Evolutionary conservation across 148 eudicot species (phyloP), one percentile per base, ranked within the genome.

Genomic region (Cornus suecica): DNA sequence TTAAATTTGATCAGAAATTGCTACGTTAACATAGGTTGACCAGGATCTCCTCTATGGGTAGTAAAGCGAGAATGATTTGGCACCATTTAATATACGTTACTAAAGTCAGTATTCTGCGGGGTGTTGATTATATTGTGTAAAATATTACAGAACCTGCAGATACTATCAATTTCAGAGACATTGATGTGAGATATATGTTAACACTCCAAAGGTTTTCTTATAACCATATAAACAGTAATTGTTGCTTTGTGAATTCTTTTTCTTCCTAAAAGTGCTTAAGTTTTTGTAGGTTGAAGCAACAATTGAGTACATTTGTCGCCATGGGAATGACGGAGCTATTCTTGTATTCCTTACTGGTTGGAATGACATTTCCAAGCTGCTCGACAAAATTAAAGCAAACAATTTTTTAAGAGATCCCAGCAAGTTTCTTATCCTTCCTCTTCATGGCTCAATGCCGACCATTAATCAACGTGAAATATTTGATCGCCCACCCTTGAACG

Each of bases 371-470:
- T 92, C 99, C 31, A 95, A 95, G 91, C 80, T 95, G 72, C 87
- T 82, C 74, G 97, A 92, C 75, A 87, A 75, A 80, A 48, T 95
- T 63, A 88, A 85, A 81, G 80, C 84, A 8, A 89, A 91, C 80
- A 86, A 70, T 65, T 80, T 87, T 82, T 88, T 95, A 65, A 87
- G 99, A 76, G 88, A 95, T 81, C 75, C 90, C 69, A 81, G 80
- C 76, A 92, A 88, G 80, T 88, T 86, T 76, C 87, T 92, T 79
- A 80, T 92, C 74, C 89, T 95, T 80, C 99, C 99, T 34, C 91
- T 95, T 68, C 99, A 95, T 73, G 99, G 99, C 75, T 95, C 99
- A 76, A 95, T 95, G 99, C 97, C 97, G 37, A 91, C 99, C 76
- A 79, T 88, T 42, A 88, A 89, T 85, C 99, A 95, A 72, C 94